Evolutionary conservation across 768 basidiomycete species (phyloP), one percentile per base, ranked within the genome.

Genomic region (Naganishia vishniacii): DNA sequence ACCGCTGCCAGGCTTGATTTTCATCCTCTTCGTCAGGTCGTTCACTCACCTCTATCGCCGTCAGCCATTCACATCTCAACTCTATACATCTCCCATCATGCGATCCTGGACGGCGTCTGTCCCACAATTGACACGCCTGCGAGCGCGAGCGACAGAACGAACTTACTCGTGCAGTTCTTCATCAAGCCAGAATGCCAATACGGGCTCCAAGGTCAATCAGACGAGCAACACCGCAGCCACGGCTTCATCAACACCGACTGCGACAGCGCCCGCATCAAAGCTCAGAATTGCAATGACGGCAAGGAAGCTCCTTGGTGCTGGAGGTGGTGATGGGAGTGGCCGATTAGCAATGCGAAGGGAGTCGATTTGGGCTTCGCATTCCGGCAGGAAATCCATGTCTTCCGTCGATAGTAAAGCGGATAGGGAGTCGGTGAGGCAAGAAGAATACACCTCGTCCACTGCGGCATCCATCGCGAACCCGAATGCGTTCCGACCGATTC

Each of bases 401-500:
- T 8, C 11, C 8, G 32, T 51, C 49, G 32, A 31, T 12, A 32
- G 29, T 4, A 51, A 51, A 20, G 15, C 31, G 31, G 32, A 51
- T 34, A 51, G 49, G 20, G 29, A 32, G n/a, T 20, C 53, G 4
- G 32, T 37, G 20, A 20, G 25, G 11, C 18, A 13, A 11, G 47
- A 5, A 20, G 47, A 29, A 3, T 41, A n/a, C 26, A 23, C 53
- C 13, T 56, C 53, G 12, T 37, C 53, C 18, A 34, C 34, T 4
- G 53, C 53, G 16, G 32, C 53, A 2, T 56, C 40, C 37, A 56
- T 56, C 23, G 53, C 53, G 34, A 40, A 56, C 23, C 53, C 53
- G 34, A 4, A 56, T n/a, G 53, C 53, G 32, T 56, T 56, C 37
- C 53, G 53, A 16, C 53, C 53, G 23, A 34, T 68, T 34, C 62